Base-by-base conservation (phyloP, 2,329 filamentous ascomycete genomes). In the Ophiostoma piceae region DNA sequence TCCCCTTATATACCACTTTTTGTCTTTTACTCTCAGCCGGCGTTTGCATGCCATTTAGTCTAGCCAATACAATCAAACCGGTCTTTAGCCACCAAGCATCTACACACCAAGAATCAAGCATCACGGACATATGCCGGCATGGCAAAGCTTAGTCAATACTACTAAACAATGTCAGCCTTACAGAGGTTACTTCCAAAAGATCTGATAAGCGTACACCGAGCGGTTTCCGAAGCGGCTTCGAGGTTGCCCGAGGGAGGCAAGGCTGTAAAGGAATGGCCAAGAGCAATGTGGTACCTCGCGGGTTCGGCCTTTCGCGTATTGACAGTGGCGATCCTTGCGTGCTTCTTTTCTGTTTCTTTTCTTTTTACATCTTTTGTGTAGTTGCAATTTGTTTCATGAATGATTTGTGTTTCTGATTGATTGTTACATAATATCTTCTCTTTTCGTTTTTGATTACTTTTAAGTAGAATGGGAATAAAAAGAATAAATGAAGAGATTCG, bases 281-380 rank as follows among this genome's bases (percentile, higher is more conserved):
- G 35, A 39, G 35, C 32, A 4, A 26, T 57, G 51, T 5, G 11
- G n/a, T 3, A n/a, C 16, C 29, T 62, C 57, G 57, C 57, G 22
- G 22, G 7, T 62, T 62, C 57, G 57, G 57, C 35, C 16, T 62
- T 68, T 41, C 54, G n/a, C 62, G 26, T 51, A 69, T 11, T 26
- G 51, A 57, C n/a, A 16, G 22, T 14, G n/a, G 19, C 16, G 51
- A 57, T 51, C 19, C 3, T 26, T 54, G 47, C 22, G 11, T 54
- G 9, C 11, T 22, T 8, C 14, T 22, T 8, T 54, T 54, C 9
- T 22, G n/a, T 57, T 26, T 22, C 8, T 14, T 14, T 26, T 22
- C n/a, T 41, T 14, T 12, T 14, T 41, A 12, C 8, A 8, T 35
- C 1, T 6, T 41, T 41, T 8, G 39, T 3, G 1, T 26, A 6